Conservation (phyloP, 2,329 filamentous ascomycete genomes). For the Berkeleyomyces basicola region DNA sequence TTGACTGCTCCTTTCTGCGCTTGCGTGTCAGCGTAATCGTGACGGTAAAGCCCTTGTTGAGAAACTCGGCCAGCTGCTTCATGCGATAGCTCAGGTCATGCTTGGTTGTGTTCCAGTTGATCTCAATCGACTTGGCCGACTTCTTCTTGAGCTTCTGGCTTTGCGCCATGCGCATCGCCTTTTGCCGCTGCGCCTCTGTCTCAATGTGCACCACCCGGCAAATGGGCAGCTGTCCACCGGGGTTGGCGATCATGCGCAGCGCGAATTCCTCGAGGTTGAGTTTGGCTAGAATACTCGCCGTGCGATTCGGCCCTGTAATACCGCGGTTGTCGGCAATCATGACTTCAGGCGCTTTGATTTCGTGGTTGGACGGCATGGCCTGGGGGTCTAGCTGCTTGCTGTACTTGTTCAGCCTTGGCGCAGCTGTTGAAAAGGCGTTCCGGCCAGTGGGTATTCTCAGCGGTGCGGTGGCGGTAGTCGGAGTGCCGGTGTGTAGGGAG, state of each 20-base stretch:
- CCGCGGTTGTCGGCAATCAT: constrained; percentile 26
- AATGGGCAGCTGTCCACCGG: constrained; percentile 26
- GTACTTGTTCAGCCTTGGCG: constrained; percentile 7
- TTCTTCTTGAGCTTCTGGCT: constrained; percentile 26
- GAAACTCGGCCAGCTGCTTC: constrained; percentile 48
- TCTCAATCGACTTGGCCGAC: constrained; percentile 59
- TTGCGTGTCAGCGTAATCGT: constrained; percentile 52
- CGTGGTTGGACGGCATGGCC: constrained; percentile 25
- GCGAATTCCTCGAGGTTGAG: constrained; percentile 22
- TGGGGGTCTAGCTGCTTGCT: neutral
- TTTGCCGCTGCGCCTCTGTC: constrained; percentile 28
- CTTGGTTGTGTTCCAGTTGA: constrained; percentile 72
- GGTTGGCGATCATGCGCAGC: constrained; percentile 28
- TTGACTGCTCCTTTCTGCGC: constrained; percentile 41
- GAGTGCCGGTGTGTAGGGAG: neutral
- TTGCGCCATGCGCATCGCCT: constrained; percentile 28
- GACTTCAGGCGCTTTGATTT: constrained; percentile 27
- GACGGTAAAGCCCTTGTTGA: constrained; percentile 59
- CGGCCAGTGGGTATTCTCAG: neutral
- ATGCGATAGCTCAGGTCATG: constrained; percentile 62
- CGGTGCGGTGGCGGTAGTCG: constrained; percentile 15
- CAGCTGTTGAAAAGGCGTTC: constrained; percentile 2
- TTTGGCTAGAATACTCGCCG: constrained; percentile 25
- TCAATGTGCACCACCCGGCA: constrained; percentile 54
- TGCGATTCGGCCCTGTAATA: constrained; percentile 25